Conservation (phyloP, 345 rosid genomes). For the Excoecaria agallocha region DNA sequence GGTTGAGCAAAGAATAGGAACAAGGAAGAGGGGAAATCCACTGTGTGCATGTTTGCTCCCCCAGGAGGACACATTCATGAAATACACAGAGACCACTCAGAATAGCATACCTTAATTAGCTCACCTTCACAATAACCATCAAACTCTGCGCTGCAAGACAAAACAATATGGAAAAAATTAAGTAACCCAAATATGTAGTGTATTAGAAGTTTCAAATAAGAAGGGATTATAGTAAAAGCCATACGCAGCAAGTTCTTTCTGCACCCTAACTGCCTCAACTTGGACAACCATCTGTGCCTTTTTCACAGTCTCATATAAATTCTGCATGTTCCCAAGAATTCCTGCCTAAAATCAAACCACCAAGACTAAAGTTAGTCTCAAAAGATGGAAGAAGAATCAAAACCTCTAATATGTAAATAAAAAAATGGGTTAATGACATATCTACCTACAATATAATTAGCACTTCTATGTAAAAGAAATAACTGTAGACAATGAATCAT, state of each 20-base stretch:
- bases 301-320: conserved; percentile 83
- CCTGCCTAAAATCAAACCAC: conserved; percentile 62
- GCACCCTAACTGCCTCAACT: conserved; percentile 90
- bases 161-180: conserved; percentile 12
- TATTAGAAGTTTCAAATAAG: no score
- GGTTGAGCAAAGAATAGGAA: no score
- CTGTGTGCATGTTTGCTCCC: background rate
- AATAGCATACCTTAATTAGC: conserved; percentile 70
- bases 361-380: conserved; percentile 21
- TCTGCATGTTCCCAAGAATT: conserved; percentile 86
- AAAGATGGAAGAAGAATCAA: background rate
- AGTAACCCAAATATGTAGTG: no score
- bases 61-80: background rate
- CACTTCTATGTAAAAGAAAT: background rate
- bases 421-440: background rate
- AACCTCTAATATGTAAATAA: conserved; percentile 7
- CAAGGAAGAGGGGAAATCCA: no score
- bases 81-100: background rate
- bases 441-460: background rate
- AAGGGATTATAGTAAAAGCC: no score
- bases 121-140: conserved; percentile 98
- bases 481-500: background rate
- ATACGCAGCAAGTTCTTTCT: conserved; percentile 86
- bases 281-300: conserved; percentile 99
- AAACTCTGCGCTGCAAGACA: conserved; percentile 75